Evolutionary conservation across 2,329 filamentous ascomycete species (phyloP).

Genomic region (Balansia obtecta): DNA sequence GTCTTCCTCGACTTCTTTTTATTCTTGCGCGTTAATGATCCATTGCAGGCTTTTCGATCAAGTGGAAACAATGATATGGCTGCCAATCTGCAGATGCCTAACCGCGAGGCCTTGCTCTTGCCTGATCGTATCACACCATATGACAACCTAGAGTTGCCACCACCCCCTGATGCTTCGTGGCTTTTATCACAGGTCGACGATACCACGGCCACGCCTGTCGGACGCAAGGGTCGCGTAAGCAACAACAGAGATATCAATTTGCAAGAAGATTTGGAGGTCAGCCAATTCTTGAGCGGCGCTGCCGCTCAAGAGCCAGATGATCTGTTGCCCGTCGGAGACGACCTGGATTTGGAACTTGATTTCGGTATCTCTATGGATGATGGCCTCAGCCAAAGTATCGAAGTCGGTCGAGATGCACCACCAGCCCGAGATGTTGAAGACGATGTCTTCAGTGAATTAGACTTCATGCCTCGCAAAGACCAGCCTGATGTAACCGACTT

Average conservation of each 20-base stretch:
- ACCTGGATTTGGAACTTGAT: conserved; percentile 58
- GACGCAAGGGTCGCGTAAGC: conserved; percentile 44
- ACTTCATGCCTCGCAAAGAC: conserved; percentile 42
- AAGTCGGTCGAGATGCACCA: conserved; percentile 81
- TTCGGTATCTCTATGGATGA: conserved; percentile 65
- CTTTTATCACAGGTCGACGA: conserved; percentile 66
- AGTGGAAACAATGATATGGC: conserved; percentile 92
- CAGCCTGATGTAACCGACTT: conserved; percentile 43
- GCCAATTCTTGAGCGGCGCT: conserved; percentile 66
- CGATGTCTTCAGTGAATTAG: conserved; percentile 54
- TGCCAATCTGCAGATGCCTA: conserved; percentile 66
- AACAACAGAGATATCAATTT: conserved; percentile 56
- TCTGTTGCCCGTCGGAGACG: conserved; percentile 50
- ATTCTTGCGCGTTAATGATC: conserved; percentile 16
- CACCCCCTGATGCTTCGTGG: conserved; percentile 79
- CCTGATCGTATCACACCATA: conserved; percentile 89
- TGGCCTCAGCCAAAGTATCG: conserved; percentile 56
- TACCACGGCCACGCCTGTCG: conserved; percentile 37
- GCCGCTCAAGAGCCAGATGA: conserved; percentile 46
- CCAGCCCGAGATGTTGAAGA: conserved; percentile 54
- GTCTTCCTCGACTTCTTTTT: background rate
- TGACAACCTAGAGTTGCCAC: conserved; percentile 63
- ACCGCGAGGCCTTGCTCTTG: conserved; percentile 75
- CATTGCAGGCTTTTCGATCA: conserved; percentile 71
- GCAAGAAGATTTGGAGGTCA: conserved; percentile 58